Percentiles rank a stretch among this genome's conserved stretches.
phyloP scores from a whole-genome alignment of 495 filamentous ascomycete species.

The Chlorociboria aeruginascens region DNA sequence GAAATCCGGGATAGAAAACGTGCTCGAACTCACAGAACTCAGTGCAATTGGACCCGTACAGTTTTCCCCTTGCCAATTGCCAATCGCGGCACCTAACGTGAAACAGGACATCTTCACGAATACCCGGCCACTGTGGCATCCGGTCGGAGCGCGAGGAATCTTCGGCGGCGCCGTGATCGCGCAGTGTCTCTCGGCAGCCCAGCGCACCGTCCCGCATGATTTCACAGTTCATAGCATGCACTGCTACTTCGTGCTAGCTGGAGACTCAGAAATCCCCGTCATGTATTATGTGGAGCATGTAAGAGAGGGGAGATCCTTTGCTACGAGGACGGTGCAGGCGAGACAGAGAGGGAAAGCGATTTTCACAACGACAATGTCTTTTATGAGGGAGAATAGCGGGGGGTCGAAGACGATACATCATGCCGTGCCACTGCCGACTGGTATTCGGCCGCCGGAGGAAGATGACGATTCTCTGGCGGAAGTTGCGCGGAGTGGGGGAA shows the following conservation, averaged over 20 bases:
- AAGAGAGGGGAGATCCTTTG: conserved; percentile 79
- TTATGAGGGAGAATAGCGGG: conserved; percentile 59
- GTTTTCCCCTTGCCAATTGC: not conserved
- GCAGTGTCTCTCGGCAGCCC: conserved; percentile 79
- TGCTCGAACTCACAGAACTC: conserved; percentile 71
- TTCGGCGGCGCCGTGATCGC: conserved; percentile 91
- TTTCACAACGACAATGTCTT: conserved; percentile 89
- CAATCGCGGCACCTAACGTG: not conserved
- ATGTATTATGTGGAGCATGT: conserved; percentile 81
- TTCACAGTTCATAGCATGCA: conserved; percentile 92
- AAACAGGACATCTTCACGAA: conserved; percentile 83
- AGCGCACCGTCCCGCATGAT: conserved; percentile 65
- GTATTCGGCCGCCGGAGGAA: conserved; percentile 24
- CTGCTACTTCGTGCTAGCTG: conserved; percentile 95
- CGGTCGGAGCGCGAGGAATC: conserved; percentile 79
- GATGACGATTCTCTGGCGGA: conserved; percentile 9
- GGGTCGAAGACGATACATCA: conserved; percentile 51
- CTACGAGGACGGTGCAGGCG: conserved; percentile 92
- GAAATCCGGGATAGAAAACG: conserved; percentile 78
- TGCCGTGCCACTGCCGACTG: conserved; percentile 43
- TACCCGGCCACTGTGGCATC: conserved; percentile 79
- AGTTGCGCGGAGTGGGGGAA: conserved; percentile 9
- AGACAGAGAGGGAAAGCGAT: conserved; percentile 79
- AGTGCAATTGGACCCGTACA: conserved; percentile 68
- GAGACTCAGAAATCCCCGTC: conserved; percentile 72